Evolutionary conservation across 2,329 filamentous ascomycete species (phyloP).

Genomic region (Pseudocercospora ulei): DNA sequence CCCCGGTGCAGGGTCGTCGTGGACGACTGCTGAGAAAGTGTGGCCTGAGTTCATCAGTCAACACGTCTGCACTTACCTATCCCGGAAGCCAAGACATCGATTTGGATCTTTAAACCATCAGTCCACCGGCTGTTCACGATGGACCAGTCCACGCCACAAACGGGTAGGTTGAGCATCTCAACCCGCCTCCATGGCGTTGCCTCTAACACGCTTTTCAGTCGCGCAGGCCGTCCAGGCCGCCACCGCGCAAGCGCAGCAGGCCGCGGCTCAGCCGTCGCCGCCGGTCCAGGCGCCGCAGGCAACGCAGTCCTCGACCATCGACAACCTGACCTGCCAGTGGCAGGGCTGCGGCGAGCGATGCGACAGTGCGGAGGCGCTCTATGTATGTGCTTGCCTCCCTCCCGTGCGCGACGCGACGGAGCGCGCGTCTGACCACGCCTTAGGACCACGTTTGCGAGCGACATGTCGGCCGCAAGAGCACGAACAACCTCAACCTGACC

Average conservation of each 20-base stretch:
- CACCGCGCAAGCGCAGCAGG: conserved; percentile 26
- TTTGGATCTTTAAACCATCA: conserved; percentile 3
- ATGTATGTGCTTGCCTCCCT: conserved; percentile 42
- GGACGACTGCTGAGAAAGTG: background rate
- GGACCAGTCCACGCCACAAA: conserved; percentile 10
- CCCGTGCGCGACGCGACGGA: background rate
- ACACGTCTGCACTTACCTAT: conserved; percentile 6
- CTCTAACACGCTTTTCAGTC: no score
- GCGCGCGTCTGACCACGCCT: conserved; percentile 7
- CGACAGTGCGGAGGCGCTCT: conserved; percentile 51
- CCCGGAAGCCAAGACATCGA: conserved; percentile 9
- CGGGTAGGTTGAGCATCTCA: no score
- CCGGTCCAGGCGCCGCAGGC: conserved; percentile 29
- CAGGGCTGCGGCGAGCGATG: conserved; percentile 52
- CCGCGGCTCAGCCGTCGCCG: conserved; percentile 25
- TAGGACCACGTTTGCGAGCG: conserved; percentile 97
- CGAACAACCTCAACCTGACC: conserved; percentile 94
- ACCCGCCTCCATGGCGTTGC: no score
- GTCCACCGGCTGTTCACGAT: background rate
- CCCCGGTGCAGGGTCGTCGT: background rate
- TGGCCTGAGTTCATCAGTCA: conserved; percentile 7
- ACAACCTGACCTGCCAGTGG: conserved; percentile 52
- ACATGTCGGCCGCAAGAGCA: conserved; percentile 97
- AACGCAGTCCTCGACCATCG: conserved; percentile 32
- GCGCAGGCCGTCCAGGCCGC: conserved; percentile 31